A percentile compares a stretch with the other conserved stretches of the same genome.
Evolutionary conservation across 148 eudicot species (phyloP).

Genomic region (Fagopyrum tataricum): DNA sequence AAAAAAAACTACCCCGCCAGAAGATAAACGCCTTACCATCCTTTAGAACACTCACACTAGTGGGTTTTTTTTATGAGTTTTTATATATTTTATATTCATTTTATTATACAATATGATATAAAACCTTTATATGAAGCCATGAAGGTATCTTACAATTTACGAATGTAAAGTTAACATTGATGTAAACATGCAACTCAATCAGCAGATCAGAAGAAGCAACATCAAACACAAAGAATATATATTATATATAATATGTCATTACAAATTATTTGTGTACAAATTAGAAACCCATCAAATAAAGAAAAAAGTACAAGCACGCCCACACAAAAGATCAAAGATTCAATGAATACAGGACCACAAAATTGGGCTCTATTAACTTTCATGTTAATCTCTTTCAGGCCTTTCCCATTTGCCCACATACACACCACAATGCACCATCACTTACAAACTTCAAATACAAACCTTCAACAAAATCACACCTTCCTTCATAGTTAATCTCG

Average conservation of each 20-base stretch:
- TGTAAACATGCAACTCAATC: not conserved
- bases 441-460: not conserved
- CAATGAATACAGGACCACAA: constrained; percentile 10
- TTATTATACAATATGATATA: too few species aligned
- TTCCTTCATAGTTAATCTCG: not conserved
- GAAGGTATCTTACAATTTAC: too few species aligned
- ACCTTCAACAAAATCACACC: not conserved
- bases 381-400: not conserved
- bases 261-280: not conserved
- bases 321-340: not conserved
- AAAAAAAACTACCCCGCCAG: too few species aligned
- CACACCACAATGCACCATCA: not conserved
- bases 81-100: too few species aligned
- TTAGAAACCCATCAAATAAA: not conserved
- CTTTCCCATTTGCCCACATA: not conserved
- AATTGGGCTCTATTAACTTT: constrained; percentile 1
- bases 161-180: too few species aligned
- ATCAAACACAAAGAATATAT: not conserved
- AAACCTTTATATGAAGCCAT: too few species aligned
- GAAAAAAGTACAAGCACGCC: not conserved
- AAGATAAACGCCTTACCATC: too few species aligned
- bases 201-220: not conserved
- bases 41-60: too few species aligned
- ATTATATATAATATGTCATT: not conserved
- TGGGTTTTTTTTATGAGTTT: too few species aligned